Conservation (phyloP, 2,329 filamentous ascomycete genomes). For the Exophiala oligosperma region DNA sequence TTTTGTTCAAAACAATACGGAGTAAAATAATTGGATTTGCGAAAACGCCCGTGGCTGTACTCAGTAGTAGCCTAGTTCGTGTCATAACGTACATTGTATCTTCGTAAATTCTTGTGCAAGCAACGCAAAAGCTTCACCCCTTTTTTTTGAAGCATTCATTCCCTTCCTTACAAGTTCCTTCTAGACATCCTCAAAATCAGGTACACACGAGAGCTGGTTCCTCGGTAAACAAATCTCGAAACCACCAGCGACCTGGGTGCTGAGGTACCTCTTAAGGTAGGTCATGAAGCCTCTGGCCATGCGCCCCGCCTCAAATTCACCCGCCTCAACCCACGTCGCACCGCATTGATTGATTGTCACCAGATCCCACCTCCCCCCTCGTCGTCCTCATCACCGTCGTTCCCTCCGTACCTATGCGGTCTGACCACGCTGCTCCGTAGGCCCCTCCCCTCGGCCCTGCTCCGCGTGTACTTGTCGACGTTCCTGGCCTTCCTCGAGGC, state of each 20-base stretch:
- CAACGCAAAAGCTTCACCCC: no score
- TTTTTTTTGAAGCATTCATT: no score
- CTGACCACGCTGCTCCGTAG: slow-evolving; percentile 24
- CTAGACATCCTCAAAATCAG: no score
- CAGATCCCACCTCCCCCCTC: slow-evolving; percentile 16
- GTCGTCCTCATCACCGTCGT: slow-evolving; percentile 28
- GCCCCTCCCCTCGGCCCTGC: slow-evolving; percentile 32
- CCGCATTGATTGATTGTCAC: slow-evolving; percentile 24
- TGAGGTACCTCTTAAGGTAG: no score
- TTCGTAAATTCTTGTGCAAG: neutral
- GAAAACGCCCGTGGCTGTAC: neutral
- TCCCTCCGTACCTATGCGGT: slow-evolving; percentile 27
- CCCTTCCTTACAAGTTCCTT: no score
- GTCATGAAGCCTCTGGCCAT: slow-evolving; percentile 10
- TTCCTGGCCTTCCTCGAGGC: slow-evolving; percentile 22
- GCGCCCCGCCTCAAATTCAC: slow-evolving; percentile 15
- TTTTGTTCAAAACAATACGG: no score
- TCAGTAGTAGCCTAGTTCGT: neutral
- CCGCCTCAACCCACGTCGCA: slow-evolving; percentile 7
- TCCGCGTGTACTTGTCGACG: slow-evolving; percentile 16
- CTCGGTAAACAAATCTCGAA: no score
- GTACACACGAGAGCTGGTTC: no score
- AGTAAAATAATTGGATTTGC: no score
- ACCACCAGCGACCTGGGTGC: no score
- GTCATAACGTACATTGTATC: neutral